These are phyloP conservation scores for Trypanosoma boissoni DNA, from an alignment of 208 protist species.

Conservation along the genomic window DNA sequence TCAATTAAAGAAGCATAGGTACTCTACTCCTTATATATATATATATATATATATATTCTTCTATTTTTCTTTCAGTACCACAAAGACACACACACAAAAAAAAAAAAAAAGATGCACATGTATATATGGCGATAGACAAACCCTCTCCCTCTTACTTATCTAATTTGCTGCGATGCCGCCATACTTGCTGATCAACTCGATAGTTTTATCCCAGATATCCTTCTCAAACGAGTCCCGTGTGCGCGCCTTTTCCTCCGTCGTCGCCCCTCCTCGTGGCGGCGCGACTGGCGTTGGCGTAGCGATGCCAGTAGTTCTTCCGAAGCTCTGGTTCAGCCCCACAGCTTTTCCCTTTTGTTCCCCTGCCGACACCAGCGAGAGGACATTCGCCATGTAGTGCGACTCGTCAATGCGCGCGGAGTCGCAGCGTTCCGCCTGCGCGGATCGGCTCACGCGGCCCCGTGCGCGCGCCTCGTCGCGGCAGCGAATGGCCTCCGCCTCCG, in stretches of 20 bases:
- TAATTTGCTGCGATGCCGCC: conserved; percentile 8
- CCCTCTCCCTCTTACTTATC: background rate
- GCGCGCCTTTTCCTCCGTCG: background rate
- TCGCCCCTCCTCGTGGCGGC: background rate
- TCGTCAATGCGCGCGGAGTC: conserved; percentile 5
- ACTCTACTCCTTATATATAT: no score
- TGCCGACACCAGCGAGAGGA: conserved; percentile 3
- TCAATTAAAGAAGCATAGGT: no score
- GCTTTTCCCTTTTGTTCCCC: background rate
- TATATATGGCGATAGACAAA: background rate
- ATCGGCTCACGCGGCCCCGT: background rate
- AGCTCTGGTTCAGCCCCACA: conserved; percentile 4
- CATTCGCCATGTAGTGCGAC: conserved; percentile 18
- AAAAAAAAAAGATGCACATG: no score
- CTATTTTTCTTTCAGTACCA: no score
- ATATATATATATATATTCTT: no score
- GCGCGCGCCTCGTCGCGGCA: background rate
- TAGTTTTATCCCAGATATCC: conserved; percentile 43
- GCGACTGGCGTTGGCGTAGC: background rate
- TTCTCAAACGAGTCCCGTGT: conserved; percentile 30
- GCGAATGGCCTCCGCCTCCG: background rate
- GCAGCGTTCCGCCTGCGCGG: conserved; percentile 5
- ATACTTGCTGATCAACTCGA: conserved; percentile 49
- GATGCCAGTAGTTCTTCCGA: background rate
- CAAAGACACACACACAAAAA: no score